Percentiles rank a stretch among this genome's conserved stretches.
These are phyloP conservation scores for Acrocalymma vagum DNA, from an alignment of 2,329 filamentous ascomycete species.

Conservation along the genomic window DNA sequence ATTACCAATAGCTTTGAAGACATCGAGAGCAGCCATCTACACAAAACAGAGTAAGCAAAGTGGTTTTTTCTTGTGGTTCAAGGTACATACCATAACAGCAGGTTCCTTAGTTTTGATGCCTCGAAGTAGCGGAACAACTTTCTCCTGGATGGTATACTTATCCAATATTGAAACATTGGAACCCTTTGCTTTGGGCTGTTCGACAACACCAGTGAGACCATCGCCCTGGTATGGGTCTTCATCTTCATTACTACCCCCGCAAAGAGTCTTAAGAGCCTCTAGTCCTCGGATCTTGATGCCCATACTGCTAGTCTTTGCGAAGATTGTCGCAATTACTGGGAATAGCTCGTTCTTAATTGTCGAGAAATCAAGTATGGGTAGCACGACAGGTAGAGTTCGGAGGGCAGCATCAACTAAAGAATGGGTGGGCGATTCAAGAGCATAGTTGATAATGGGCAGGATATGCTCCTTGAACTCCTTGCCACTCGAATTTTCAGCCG, in stretches of 20 bases:
- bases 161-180: conserved; percentile 83
- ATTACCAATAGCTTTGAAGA: conserved; percentile 83
- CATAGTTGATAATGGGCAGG: conserved; percentile 82
- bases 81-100: conserved; percentile 76
- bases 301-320: conserved; percentile 90
- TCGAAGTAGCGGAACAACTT: conserved; percentile 88
- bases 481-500: conserved; percentile 83
- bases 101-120: conserved; percentile 98
- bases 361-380: conserved; percentile 91
- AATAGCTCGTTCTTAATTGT: conserved; percentile 98
- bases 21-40: conserved; percentile 82
- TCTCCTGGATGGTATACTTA: conserved; percentile 98
- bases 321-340: conserved; percentile 87
- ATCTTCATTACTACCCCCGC: conserved; percentile 71
- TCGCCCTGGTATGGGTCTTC: conserved; percentile 60
- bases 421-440: conserved; percentile 88
- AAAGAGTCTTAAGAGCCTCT: conserved; percentile 89
- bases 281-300: conserved; percentile 93
- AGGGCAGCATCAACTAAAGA: conserved; percentile 87
- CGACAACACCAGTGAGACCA: conserved; percentile 76
- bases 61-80: background rate
- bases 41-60: conserved; percentile 3
- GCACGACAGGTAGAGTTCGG: conserved; percentile 77
- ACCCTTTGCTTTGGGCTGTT: conserved; percentile 65
- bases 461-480: conserved; percentile 98